These are phyloP conservation scores for Cupressus sempervirens DNA, from an alignment of 75 land plant species.

Conservation along the genomic window DNA sequence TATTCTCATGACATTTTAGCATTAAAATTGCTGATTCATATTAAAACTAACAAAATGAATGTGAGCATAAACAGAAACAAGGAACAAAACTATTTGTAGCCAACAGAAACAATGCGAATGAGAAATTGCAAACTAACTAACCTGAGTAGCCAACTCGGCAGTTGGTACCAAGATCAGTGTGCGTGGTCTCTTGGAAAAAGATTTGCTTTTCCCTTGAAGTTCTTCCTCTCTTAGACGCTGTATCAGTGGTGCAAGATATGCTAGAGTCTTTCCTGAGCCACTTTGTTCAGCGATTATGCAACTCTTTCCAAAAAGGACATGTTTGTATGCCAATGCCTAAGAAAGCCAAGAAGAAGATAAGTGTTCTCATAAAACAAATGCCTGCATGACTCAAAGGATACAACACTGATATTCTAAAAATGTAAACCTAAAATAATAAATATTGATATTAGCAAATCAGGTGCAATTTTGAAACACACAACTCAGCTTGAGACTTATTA, in stretches of 20 bases:
- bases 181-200: conserved; percentile 63
- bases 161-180: conserved; percentile 85
- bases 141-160: conserved; percentile 97
- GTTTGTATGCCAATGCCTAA: conserved; percentile 84
- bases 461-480: not conserved
- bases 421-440: not conserved
- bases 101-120: not conserved
- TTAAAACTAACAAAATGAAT: not conserved
- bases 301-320: conserved; percentile 60
- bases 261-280: conserved; percentile 97
- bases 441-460: not conserved
- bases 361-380: not conserved
- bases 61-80: not conserved
- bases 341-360: not conserved
- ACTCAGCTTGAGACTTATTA: not conserved
- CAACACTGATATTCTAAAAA: not conserved
- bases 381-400: not conserved
- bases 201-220: conserved; percentile 54
- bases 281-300: conserved; percentile 97
- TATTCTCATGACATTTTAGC: not conserved
- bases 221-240: conserved; percentile 83
- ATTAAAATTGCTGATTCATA: not conserved
- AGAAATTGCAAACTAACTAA: conserved; percentile 19
- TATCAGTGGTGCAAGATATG: conserved; percentile 84
- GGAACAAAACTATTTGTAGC: not conserved